phyloP scores from a whole-genome alignment of 495 filamentous ascomycete genomes.

The Parmelia sp. region DNA sequence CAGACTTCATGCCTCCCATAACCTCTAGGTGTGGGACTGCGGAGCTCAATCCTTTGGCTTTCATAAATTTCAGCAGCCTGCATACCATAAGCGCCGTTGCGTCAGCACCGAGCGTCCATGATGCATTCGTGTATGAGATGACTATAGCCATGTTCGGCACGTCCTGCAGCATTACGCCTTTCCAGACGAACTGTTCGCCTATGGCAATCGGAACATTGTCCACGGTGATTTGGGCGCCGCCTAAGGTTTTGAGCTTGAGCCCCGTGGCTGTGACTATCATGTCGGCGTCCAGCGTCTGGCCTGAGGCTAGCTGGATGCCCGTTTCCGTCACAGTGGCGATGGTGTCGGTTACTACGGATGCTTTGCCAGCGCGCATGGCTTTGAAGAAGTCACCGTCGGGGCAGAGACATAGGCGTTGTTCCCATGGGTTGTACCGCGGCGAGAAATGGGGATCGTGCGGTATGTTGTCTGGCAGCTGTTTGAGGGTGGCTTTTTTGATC shows the following conservation, averaged over 20 bases:
- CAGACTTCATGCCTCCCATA: background rate
- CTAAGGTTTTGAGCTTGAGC: background rate
- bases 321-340: constrained; percentile 1
- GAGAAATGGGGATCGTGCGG: constrained; percentile 10
- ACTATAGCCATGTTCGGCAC: constrained; percentile 1
- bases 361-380: constrained; percentile 14
- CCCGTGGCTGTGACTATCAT: constrained; percentile 15
- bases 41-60: background rate
- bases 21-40: background rate
- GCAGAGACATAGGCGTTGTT: constrained; percentile 12
- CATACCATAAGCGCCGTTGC: constrained; percentile 2
- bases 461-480: constrained; percentile 4
- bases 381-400: constrained; percentile 12
- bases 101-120: constrained; percentile 15
- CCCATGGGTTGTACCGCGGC: constrained; percentile 16
- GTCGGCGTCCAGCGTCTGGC: constrained; percentile 4
- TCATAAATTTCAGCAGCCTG: constrained; percentile 3
- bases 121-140: background rate
- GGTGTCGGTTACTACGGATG: constrained; percentile 13
- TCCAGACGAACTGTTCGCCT: constrained; percentile 10
- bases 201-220: background rate
- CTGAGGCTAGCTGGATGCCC: constrained; percentile 5
- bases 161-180: constrained; percentile 11
- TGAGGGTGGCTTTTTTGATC: constrained; percentile 3
- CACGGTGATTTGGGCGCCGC: constrained; percentile 5